Base-by-base conservation (phyloP, 495 filamentous ascomycete genomes). In the Penicillium odoratum region DNA sequence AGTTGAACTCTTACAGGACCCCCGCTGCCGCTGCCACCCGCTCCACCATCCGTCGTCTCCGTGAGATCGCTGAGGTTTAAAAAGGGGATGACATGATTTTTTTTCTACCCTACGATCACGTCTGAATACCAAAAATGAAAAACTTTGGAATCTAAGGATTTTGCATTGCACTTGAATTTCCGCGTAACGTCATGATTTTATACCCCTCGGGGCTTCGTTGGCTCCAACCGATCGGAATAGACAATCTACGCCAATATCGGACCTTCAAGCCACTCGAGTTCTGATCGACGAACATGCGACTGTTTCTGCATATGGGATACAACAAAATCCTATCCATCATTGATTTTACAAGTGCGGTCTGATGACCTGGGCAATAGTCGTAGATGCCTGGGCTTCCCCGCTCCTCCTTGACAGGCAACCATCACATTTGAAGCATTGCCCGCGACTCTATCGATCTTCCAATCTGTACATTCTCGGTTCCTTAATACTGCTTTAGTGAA, bases 41-140 rank as follows among this genome's bases (percentile, higher is more conserved):
- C 75, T 97, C 93, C 62, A 98, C 94, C 65, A 94, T 98, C 77
- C 90, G 95, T 77, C 86, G 94, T 82, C 85, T 98, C 80, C 87
- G 94, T 73, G 94, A 98, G 80, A 95, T 98, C 81, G 89, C 91
- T 73, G 94, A 98, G 87, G 90, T 95, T 72, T 98, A 91, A 76
- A 75, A 69, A 71, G 67, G 60, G 29, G 31, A 34, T 46, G 29
- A 72, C 72, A 69, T 74, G 72, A 72, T 77, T 77, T 70, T 63
- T 61, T 74, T 76, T 70, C 64, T 66, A 63, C 64, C 66, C 58
- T 68, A 66, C 64, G 67, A 61, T 75, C 63, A 75, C 72, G 73
- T 74, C 71, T 68, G 62, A 74, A 75, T 73, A 71, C 69, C 71
- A 75, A 75, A 78, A 75, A 72, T 68, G 68, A 70, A 69, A 63